Percentiles rank a stretch among this genome's conserved stretches.
Evolutionary conservation across 1,139 yeast species (phyloP).

Genomic region (Kurtzmaniella quercitrusa): DNA sequence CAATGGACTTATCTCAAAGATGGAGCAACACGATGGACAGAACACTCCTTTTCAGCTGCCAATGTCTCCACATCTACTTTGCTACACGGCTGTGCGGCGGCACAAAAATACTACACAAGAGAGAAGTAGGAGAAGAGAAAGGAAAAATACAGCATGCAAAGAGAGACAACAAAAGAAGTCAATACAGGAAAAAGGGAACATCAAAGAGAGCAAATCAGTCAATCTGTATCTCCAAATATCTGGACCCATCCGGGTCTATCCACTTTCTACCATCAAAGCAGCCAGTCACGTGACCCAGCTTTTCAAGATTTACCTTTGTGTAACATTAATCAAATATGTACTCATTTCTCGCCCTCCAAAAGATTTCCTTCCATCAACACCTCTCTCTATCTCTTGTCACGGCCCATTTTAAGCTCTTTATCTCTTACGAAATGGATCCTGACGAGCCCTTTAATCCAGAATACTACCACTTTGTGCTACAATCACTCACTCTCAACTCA

Average conservation of each 20-base stretch:
- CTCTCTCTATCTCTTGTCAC: not conserved
- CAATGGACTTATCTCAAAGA: no score
- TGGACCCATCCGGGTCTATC: no score
- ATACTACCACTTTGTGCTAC: constrained; percentile 27
- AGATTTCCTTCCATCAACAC: not conserved
- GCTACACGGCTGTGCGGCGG: not conserved
- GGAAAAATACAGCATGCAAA: no score
- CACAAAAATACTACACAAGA: not conserved
- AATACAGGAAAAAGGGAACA: no score
- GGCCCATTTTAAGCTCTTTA: not conserved
- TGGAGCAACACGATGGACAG: no score
- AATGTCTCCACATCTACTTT: not conserved
- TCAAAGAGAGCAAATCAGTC: no score
- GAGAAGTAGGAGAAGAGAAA: not conserved
- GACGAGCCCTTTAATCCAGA: constrained; percentile 25
- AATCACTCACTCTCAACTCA: constrained; percentile 34
- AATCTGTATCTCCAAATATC: no score
- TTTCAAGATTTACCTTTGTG: not conserved
- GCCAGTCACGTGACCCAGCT: not conserved
- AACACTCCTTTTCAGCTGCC: no score
- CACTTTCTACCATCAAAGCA: no score
- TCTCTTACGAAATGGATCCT: constrained; percentile 8
- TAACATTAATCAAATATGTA: not conserved
- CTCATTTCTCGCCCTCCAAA: not conserved
- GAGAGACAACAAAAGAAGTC: no score